Evolutionary conservation across 768 basidiomycete species (phyloP).

Genomic region (Leccinum boreale): DNA sequence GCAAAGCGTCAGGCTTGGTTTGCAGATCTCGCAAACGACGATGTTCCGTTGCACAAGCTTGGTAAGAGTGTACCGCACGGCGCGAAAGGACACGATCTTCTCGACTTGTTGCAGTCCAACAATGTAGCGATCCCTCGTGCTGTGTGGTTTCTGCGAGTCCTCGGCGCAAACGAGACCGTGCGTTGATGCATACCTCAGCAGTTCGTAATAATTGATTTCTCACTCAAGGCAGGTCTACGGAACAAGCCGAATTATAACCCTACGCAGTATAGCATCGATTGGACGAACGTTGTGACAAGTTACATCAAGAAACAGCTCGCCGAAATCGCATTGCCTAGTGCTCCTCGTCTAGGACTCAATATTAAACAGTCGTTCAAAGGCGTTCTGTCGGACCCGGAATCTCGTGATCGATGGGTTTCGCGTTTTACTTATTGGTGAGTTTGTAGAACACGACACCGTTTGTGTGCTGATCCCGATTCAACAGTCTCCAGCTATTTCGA

Average conservation of each 20-base stretch:
- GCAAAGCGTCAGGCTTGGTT: conserved; percentile 81
- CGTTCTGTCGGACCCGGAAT: conserved; percentile 66
- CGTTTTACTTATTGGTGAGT: conserved; percentile 75
- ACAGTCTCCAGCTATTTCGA: conserved; percentile 66
- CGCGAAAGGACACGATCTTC: conserved; percentile 78
- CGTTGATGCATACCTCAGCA: not conserved
- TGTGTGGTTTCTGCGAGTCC: conserved; percentile 83
- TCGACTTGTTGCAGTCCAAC: conserved; percentile 74
- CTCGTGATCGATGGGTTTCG: conserved; percentile 72
- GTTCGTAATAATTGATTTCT: not conserved
- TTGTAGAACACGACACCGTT: not conserved
- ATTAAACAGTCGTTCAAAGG: conserved; percentile 86
- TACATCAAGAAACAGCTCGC: conserved; percentile 81
- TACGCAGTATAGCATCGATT: conserved; percentile 79
- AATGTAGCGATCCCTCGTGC: conserved; percentile 78
- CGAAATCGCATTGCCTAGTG: conserved; percentile 77
- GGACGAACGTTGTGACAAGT: conserved; percentile 77
- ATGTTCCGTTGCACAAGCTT: conserved; percentile 76
- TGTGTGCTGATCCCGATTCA: conserved; percentile 2
- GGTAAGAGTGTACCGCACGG: conserved; percentile 86
- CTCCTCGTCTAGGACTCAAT: conserved; percentile 70
- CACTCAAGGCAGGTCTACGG: conserved; percentile 59
- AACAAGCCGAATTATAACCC: conserved; percentile 81
- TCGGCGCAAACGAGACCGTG: conserved; percentile 86
- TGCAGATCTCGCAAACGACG: conserved; percentile 74